These are phyloP conservation scores for Limonium bicolor DNA, from an alignment of 148 eudicot genomes.

Conservation along the genomic window DNA sequence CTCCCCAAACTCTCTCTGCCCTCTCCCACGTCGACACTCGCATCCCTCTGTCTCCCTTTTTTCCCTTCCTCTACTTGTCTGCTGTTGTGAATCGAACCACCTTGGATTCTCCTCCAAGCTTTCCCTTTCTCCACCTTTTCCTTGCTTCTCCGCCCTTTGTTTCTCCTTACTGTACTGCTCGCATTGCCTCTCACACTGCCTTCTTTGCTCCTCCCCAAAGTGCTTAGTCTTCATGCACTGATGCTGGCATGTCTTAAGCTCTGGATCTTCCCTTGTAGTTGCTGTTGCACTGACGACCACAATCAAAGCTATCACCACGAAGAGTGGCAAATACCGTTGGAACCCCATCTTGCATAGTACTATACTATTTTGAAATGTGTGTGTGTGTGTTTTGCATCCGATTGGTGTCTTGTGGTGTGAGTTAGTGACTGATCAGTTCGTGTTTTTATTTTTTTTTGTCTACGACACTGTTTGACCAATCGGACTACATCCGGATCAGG, in stretches of 20 bases:
- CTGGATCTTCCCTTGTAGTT: constrained; percentile 19
- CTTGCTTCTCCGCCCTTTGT: constrained; percentile 8
- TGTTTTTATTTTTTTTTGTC: too few relatives aligned
- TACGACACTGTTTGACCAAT: too few relatives aligned
- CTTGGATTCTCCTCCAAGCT: background rate
- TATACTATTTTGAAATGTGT: too few relatives aligned
- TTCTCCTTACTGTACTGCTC: constrained; percentile 14
- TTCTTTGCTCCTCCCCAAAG: constrained; percentile 6
- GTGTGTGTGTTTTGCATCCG: too few relatives aligned
- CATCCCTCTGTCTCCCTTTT: constrained; percentile 12
- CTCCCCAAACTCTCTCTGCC: constrained; percentile 3
- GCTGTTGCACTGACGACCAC: background rate
- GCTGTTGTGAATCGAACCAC: background rate
- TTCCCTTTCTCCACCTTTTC: background rate
- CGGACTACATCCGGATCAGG: too few relatives aligned
- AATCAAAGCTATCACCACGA: background rate
- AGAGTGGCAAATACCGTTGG: background rate
- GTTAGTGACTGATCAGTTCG: too few relatives aligned
- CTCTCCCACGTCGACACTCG: constrained; percentile 9
- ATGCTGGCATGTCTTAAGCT: constrained; percentile 27
- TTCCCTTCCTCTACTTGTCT: too few relatives aligned
- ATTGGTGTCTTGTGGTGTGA: too few relatives aligned
- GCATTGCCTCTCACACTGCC: constrained; percentile 16
- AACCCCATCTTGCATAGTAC: constrained; percentile 7
- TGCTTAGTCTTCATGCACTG: constrained; percentile 22